Base-by-base conservation (phyloP, 2,329 filamentous ascomycete species). In the Botrytis elliptica region DNA sequence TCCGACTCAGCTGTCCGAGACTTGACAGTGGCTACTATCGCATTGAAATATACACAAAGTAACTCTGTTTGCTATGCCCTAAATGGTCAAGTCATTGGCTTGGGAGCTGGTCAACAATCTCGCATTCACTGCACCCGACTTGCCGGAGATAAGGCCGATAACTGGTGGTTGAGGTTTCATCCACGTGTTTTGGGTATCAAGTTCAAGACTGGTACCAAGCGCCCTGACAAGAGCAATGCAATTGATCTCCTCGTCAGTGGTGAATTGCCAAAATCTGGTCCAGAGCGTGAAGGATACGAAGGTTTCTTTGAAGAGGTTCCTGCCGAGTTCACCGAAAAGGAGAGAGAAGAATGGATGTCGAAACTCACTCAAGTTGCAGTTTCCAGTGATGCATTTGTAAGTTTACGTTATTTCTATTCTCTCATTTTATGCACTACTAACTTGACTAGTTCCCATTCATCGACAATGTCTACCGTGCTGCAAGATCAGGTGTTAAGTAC, bases 151-250 rank as follows among this genome's bases (percentile, higher is more conserved):
- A 99, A 99, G 88, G 94, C 95, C 67, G 96, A 99, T 84, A 98
- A 97, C 88, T 98, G 95, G 95, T 99, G 95, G 96, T 92, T 99
- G 88, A 93, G 96, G 80, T 98, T 98, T 90, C 93, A 98, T 86
- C 91, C 93, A 79, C 92, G 93, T 71, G 93, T 96, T 20, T 88
- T 98, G 68, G 88, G 86, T 81, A 92, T 99, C 83, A 93, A 95
- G 86, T 99, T 94, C 93, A 98, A 97, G 89, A 95, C 96, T 86
- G 95, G 96, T 80, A 94, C 93, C 81, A 98, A 98, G 90, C 91
- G 96, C 74, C 89, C 96, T 65, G 95, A 98, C 83, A 99, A 98
- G 90, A 97, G 93, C 86, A 99, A 99, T 83, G 95, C 95, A 77
- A 98, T 98, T 81, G 96, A 98, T 82, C 87, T 98, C 81, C 90